Evolutionary conservation across 768 basidiomycete species (phyloP).

Genomic region (Steccherinum ochraceum): DNA sequence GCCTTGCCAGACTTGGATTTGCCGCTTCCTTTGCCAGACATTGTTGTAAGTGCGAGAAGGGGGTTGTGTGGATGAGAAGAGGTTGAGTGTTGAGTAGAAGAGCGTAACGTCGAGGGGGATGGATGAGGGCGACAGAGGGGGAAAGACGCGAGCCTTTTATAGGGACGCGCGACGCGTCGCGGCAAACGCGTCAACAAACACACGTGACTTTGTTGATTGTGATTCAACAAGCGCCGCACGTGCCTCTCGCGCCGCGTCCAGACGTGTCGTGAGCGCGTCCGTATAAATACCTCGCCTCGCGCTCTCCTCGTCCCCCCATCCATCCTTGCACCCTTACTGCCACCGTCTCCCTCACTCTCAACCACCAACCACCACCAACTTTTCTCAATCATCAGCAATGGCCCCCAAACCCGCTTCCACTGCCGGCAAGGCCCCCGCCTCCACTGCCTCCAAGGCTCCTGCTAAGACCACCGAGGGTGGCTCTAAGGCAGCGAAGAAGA

Average conservation of each 20-base stretch:
- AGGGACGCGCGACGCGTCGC: background rate
- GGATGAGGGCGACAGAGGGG: slow-evolving; percentile 8
- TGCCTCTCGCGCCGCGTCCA: slow-evolving; percentile 20
- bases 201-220: slow-evolving; percentile 19
- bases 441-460: slow-evolving; percentile 64
- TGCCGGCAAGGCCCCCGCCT: slow-evolving; percentile 77
- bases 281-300: slow-evolving; percentile 16
- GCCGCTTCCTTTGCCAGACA: slow-evolving; percentile 35
- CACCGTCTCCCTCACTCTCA: slow-evolving; percentile 3
- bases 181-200: background rate
- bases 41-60: slow-evolving; percentile 16
- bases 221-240: slow-evolving; percentile 21
- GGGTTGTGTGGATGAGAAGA: slow-evolving; percentile 2
- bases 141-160: slow-evolving; percentile 7
- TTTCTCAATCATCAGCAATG: slow-evolving; percentile 31
- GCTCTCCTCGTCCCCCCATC: slow-evolving; percentile 11
- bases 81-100: background rate
- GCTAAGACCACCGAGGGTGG: slow-evolving; percentile 52
- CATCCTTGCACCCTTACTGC: slow-evolving; percentile 7
- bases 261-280: slow-evolving; percentile 15
- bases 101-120: slow-evolving; percentile 4
- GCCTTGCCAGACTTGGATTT: slow-evolving; percentile 64
- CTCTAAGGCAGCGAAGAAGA: slow-evolving; percentile 77
- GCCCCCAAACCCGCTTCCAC: slow-evolving; percentile 75
- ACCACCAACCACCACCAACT: slow-evolving; percentile 12